Conservation (phyloP, 2,329 filamentous ascomycete species). For the Berkeleyomyces rouxiae region DNA sequence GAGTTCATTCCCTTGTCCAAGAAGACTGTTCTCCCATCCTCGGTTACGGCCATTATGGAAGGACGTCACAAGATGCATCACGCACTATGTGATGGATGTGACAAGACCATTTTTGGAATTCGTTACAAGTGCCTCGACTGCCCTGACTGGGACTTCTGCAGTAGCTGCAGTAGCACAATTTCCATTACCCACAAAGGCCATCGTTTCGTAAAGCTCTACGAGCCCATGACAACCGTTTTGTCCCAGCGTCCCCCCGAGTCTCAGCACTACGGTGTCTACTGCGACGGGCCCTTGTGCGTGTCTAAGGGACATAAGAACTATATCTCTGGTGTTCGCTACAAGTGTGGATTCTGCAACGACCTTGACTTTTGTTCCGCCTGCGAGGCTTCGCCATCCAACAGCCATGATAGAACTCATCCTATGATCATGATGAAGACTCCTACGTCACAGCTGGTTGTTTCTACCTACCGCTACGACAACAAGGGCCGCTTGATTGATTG, state of each 20-base stretch:
- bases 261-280: constrained; percentile 74
- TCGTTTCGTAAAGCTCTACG: constrained; percentile 78
- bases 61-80: constrained; percentile 71
- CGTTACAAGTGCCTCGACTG: constrained; percentile 95
- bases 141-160: constrained; percentile 95
- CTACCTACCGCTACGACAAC: constrained; percentile 59
- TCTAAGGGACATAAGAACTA: constrained; percentile 35
- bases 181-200: constrained; percentile 60
- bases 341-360: constrained; percentile 92
- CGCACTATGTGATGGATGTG: constrained; percentile 88
- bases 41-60: constrained; percentile 42
- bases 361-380: constrained; percentile 90
- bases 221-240: constrained; percentile 37
- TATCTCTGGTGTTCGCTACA: constrained; percentile 81
- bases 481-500: constrained; percentile 46
- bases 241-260: constrained; percentile 17
- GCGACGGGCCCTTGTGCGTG: constrained; percentile 76
- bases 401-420: constrained; percentile 89
- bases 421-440: constrained; percentile 94
- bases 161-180: constrained; percentile 52
- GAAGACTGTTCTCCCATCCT: background rate
- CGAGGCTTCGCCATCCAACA: constrained; percentile 70
- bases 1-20: constrained; percentile 41
- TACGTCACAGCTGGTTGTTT: constrained; percentile 37
- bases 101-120: constrained; percentile 63